Conservation (phyloP, 176 grass and related monocot genomes). For the Triticum dicoccoides region DNA sequence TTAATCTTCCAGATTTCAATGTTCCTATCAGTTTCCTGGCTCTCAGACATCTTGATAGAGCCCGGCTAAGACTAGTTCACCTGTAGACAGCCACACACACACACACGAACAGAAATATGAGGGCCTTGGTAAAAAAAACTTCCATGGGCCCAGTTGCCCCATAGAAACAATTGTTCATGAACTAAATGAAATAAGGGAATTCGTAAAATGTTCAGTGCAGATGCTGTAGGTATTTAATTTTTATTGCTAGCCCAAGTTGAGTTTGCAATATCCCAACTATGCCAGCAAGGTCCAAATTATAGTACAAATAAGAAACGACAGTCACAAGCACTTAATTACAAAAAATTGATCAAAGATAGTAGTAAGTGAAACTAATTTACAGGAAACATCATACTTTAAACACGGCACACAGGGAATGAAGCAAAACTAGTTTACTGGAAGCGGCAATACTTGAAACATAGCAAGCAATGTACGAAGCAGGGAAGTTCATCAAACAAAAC, state of each 20-base stretch:
- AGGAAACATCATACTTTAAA: background rate
- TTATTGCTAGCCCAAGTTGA: background rate
- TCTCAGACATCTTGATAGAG: conserved; percentile 44
- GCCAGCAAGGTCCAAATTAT: background rate
- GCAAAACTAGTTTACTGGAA: background rate
- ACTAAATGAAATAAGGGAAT: background rate
- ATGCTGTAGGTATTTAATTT: background rate
- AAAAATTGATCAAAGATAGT: background rate
- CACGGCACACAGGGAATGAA: background rate
- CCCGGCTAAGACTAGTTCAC: conserved; percentile 11
- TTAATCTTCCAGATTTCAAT: conserved; percentile 70
- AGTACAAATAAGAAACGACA: background rate
- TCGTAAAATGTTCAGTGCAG: background rate
- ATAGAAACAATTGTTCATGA: background rate
- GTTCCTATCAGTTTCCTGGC: conserved; percentile 52
- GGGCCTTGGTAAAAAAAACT: background rate
- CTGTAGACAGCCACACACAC: background rate
- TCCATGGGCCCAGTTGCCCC: background rate
- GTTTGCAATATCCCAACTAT: background rate
- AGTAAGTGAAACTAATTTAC: background rate
- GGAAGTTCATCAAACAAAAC: background rate
- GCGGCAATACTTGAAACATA: background rate
- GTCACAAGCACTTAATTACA: background rate
- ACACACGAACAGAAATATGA: background rate
- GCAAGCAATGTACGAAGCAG: background rate